Evolutionary conservation across 768 basidiomycete species (phyloP), one percentile per base, ranked within the genome.

Genomic region (Rhodotorula diobovata): DNA sequence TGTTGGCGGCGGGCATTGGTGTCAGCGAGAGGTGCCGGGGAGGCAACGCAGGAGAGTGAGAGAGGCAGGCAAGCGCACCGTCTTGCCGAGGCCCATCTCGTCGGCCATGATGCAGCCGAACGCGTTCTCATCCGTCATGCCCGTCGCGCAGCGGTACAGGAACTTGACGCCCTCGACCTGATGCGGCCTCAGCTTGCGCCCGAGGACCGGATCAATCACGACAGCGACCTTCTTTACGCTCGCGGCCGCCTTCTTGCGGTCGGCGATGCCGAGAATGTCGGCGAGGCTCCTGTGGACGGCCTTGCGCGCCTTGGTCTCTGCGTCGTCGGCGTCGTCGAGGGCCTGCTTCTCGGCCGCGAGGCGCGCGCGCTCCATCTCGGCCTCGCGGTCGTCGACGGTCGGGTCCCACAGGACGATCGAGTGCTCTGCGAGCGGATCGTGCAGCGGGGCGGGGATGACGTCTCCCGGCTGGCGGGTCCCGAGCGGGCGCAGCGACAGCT

Each of bases 111-210:
- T 99, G 78, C 95, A 98, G 0, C 84, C 84, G 69, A 81, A 83
- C 71, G 95, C 92, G 76, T 92, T 90, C 56, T 91, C 89, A 48
- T 90, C 90, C 66, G 94, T 81, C 87, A 94, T 90, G 1, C 94
- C 96, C 0, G 93, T 96, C 10, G 93, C 88, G 80, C 94, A 96
- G 80, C 87, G 88, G 81, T 95, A 99, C 80, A 99, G 80, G 81
- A 99, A 98, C 93, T 99, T 95, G 67, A 98, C 94, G 70, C 95
- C 95, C 80, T 98, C 96, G 35, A 99, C 87, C 80, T 99, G 95
- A 87, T 99, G 95, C 30, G 95, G 95, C 56, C 95, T 86, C 37
- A 99, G 85, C 28, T 95, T 90, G 79, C 91, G 95, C 45, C 85
- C 82, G 46, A 99, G 82, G 50, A 85, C 84, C 10, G 95, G 95